phyloP scores from a whole-genome alignment of 805 yeast genomes.

The Saturnispora galanensis region DNA sequence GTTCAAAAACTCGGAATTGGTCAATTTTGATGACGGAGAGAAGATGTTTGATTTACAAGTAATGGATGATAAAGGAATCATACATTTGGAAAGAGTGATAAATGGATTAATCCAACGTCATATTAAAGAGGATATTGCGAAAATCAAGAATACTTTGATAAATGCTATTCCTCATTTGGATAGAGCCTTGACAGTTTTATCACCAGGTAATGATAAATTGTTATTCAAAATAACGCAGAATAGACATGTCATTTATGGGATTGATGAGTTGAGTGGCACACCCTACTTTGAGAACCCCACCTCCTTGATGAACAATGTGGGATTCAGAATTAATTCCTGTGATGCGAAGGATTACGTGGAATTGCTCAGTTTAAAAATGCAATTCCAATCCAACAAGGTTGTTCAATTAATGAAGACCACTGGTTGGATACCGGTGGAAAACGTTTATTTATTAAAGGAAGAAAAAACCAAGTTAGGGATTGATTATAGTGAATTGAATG shows the following conservation, averaged over 20 bases:
- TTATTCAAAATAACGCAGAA: slow-evolving; percentile 22
- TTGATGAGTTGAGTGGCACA: slow-evolving; percentile 31
- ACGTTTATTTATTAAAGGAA: slow-evolving; percentile 37
- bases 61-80: slow-evolving; percentile 23
- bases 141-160: slow-evolving; percentile 25
- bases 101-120: slow-evolving; percentile 33
- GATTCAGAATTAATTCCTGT: slow-evolving; percentile 24
- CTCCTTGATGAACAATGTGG: slow-evolving; percentile 27
- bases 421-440: slow-evolving; percentile 58
- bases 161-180: slow-evolving; percentile 23
- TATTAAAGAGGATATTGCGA: slow-evolving; percentile 26
- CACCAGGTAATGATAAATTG: slow-evolving; percentile 18
- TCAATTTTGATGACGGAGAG: slow-evolving; percentile 7
- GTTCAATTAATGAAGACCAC: slow-evolving; percentile 42
- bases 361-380: slow-evolving; percentile 40
- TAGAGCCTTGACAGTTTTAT: slow-evolving; percentile 20
- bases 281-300: slow-evolving; percentile 38
- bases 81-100: slow-evolving; percentile 31
- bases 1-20: slow-evolving; percentile 44
- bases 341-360: slow-evolving; percentile 22
- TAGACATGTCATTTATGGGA: slow-evolving; percentile 22
- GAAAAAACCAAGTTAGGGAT: slow-evolving; percentile 37
- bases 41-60: slow-evolving; percentile 21
- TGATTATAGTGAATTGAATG: slow-evolving; percentile 21
- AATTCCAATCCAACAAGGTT: slow-evolving; percentile 31